phyloP scores from a whole-genome alignment of 2,329 filamentous ascomycete species.

The Leptodontidium sp. region DNA sequence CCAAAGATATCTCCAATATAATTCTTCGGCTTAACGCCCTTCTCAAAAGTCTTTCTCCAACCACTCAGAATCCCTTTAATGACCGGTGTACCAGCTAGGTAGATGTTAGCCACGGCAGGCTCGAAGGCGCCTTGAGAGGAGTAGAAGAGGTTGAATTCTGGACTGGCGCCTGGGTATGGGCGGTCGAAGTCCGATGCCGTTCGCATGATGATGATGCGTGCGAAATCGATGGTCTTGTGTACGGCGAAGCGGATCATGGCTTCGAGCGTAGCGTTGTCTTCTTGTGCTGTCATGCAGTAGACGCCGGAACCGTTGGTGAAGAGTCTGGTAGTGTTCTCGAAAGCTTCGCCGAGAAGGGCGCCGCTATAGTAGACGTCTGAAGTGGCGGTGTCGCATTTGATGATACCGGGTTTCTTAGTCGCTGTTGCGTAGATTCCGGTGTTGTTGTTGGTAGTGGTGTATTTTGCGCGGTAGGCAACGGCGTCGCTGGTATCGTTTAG shows the following conservation, averaged over 20 bases:
- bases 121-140: conserved; percentile 69
- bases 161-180: conserved; percentile 63
- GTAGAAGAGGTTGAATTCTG: conserved; percentile 66
- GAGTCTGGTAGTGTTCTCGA: conserved; percentile 68
- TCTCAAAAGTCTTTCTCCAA: conserved; percentile 67
- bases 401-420: conserved; percentile 59
- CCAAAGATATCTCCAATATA: conserved; percentile 79
- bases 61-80: conserved; percentile 63
- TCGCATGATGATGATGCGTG: conserved; percentile 72
- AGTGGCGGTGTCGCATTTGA: conserved; percentile 73
- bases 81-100: conserved; percentile 69
- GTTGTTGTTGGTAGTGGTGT: conserved; percentile 60
- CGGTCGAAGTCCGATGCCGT: conserved; percentile 77
- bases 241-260: conserved; percentile 67
- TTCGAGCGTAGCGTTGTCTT: conserved; percentile 75
- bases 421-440: conserved; percentile 53
- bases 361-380: conserved; percentile 78
- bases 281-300: conserved; percentile 77
- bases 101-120: conserved; percentile 72
- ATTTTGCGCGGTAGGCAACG: conserved; percentile 62
- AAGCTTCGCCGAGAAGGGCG: conserved; percentile 64
- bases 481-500: conserved; percentile 61
- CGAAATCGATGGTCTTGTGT: conserved; percentile 68
- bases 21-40: conserved; percentile 66
- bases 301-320: conserved; percentile 73